Evolutionary conservation across 2,329 filamentous ascomycete genomes (phyloP).

Genomic region (Neospermospora avenae): DNA sequence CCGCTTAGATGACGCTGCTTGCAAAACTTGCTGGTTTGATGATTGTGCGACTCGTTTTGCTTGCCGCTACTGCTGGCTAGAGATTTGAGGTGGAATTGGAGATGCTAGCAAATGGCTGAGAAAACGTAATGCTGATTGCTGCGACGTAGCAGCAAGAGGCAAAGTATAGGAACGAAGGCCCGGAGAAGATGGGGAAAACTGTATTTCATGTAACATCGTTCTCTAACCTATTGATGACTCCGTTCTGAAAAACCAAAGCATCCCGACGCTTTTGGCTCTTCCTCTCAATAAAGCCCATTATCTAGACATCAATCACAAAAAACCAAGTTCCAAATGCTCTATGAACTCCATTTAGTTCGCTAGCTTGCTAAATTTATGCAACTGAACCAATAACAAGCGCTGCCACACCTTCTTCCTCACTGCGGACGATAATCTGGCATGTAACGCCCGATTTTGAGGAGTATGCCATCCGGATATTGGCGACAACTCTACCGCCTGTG

Average conservation of each 20-base stretch:
- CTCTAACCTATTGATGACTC: constrained; percentile 16
- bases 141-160: too few species aligned
- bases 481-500: constrained; percentile 82
- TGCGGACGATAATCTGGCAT: constrained; percentile 88
- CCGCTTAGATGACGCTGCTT: neutral
- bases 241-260: constrained; percentile 10
- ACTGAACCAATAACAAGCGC: constrained; percentile 80
- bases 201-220: constrained; percentile 5
- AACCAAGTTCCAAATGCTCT: constrained; percentile 25
- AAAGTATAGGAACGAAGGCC: too few species aligned
- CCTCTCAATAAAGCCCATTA: constrained; percentile 22
- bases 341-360: constrained; percentile 29
- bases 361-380: constrained; percentile 45
- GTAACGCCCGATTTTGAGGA: constrained; percentile 91
- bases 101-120: too few species aligned
- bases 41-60: neutral
- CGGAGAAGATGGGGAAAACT: neutral
- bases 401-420: constrained; percentile 90
- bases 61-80: neutral
- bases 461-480: constrained; percentile 87
- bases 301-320: constrained; percentile 30
- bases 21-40: neutral
- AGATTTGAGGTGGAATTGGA: neutral
- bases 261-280: constrained; percentile 12
- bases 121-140: too few species aligned